Evolutionary conservation across 2,329 filamentous ascomycete genomes (phyloP).

Genomic region (Hymenoscyphus linearis): DNA sequence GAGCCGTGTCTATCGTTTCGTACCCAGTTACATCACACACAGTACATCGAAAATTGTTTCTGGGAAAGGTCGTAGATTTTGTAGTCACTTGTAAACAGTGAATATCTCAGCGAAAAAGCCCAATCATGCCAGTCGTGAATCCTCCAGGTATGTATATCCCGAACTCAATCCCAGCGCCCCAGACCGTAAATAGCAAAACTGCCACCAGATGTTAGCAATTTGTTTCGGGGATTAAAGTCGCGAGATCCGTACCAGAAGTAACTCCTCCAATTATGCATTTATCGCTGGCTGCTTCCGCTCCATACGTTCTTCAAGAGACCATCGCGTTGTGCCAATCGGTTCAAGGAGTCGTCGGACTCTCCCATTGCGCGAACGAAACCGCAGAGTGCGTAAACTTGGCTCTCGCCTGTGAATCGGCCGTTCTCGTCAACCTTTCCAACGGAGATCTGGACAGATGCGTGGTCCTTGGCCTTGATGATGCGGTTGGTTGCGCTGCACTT

Average conservation of each 20-base stretch:
- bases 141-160: conserved; percentile 19
- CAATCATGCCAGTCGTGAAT: conserved; percentile 23
- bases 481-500: conserved; percentile 99
- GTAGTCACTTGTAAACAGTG: conserved; percentile 27
- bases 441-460: conserved; percentile 95
- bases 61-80: conserved; percentile 30
- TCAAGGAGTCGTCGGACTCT: conserved; percentile 94
- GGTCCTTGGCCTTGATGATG: conserved; percentile 99
- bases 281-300: conserved; percentile 50
- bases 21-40: conserved; percentile 9
- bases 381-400: conserved; percentile 94
- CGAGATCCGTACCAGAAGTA: conserved; percentile 26
- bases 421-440: conserved; percentile 99
- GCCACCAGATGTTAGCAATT: conserved; percentile 16
- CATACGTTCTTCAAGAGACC: conserved; percentile 97
- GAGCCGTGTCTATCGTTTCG: conserved; percentile 20
- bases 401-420: conserved; percentile 89
- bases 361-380: conserved; percentile 97
- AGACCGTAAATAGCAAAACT: conserved; percentile 29
- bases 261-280: conserved; percentile 28
- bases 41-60: conserved; percentile 20
- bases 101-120: conserved; percentile 31
- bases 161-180: conserved; percentile 18
- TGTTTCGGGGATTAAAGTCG: neutral
- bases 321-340: conserved; percentile 92